Conservation (phyloP, 2,329 filamentous ascomycete species). For the Diaporthe velutina region DNA sequence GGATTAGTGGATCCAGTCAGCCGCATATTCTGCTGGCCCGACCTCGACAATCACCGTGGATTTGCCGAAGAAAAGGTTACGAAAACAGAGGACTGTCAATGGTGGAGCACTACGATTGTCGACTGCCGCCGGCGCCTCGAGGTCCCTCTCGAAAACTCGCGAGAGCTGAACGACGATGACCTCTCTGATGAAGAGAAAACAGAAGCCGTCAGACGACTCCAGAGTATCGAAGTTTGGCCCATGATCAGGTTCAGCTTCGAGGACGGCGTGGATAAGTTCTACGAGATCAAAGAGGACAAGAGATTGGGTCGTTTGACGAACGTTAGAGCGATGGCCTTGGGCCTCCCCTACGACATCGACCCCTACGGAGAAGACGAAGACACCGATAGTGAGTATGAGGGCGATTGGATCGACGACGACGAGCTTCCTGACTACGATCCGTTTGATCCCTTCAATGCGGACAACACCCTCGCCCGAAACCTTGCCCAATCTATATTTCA, state of each 20-base stretch:
- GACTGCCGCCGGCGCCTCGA: background rate
- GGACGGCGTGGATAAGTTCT: constrained; percentile 30
- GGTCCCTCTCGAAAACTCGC: background rate
- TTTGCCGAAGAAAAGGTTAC: constrained; percentile 44
- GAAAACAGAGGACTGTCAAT: background rate
- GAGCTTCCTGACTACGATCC: constrained; percentile 44
- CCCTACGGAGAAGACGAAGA: no score
- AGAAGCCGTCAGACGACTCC: background rate
- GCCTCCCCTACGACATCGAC: no score
- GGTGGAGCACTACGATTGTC: background rate
- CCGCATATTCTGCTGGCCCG: constrained; percentile 51
- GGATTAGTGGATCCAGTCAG: constrained; percentile 45
- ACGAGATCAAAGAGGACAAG: constrained; percentile 37
- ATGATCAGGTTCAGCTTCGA: constrained; percentile 49
- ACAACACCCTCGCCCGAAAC: background rate
- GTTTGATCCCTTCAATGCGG: background rate
- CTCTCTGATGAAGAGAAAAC: constrained; percentile 4
- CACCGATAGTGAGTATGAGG: constrained; percentile 52
- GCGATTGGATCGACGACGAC: constrained; percentile 54
- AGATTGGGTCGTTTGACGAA: no score
- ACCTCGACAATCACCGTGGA: constrained; percentile 47
- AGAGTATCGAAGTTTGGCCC: constrained; percentile 44
- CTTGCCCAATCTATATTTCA: background rate
- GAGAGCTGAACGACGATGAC: background rate
- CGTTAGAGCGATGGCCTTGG: no score